Evolutionary conservation across 106 monocot species (phyloP).

Genomic region (Dendrobium nobile): DNA sequence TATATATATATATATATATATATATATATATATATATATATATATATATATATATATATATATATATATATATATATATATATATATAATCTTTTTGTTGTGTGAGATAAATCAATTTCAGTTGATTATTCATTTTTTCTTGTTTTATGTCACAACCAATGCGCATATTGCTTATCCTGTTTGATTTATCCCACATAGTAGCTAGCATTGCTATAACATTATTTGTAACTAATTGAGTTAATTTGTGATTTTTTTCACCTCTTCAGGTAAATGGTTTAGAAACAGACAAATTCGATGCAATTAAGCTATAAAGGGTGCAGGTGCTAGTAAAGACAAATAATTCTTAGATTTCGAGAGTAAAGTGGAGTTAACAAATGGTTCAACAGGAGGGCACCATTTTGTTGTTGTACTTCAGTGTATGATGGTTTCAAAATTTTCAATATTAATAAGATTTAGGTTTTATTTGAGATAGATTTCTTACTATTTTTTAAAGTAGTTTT

Average conservation of each 20-base stretch:
- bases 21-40: no score
- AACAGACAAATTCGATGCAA: conserved; percentile 92
- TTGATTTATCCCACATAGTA: neutral
- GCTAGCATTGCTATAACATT: neutral
- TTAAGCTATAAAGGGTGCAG: conserved; percentile 78
- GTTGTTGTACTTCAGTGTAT: neutral
- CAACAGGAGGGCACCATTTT: conserved; percentile 25
- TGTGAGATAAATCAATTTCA: neutral
- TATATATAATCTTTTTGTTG: neutral
- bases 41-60: no score
- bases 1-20: no score
- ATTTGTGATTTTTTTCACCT: neutral
- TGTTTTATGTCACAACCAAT: neutral
- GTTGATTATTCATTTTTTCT: neutral
- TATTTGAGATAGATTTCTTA: no score
- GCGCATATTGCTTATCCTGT: no score
- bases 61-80: no score
- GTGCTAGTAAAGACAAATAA: conserved; percentile 46
- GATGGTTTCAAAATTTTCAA: no score
- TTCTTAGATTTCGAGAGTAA: conserved; percentile 42
- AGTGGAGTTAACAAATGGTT: conserved; percentile 40
- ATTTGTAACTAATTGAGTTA: neutral
- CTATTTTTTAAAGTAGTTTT: no score
- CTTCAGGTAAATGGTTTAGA: conserved; percentile 83
- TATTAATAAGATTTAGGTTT: no score